Evolutionary conservation across 139 green algal genomes (phyloP).

Genomic region (Haematococcus lacustris): DNA sequence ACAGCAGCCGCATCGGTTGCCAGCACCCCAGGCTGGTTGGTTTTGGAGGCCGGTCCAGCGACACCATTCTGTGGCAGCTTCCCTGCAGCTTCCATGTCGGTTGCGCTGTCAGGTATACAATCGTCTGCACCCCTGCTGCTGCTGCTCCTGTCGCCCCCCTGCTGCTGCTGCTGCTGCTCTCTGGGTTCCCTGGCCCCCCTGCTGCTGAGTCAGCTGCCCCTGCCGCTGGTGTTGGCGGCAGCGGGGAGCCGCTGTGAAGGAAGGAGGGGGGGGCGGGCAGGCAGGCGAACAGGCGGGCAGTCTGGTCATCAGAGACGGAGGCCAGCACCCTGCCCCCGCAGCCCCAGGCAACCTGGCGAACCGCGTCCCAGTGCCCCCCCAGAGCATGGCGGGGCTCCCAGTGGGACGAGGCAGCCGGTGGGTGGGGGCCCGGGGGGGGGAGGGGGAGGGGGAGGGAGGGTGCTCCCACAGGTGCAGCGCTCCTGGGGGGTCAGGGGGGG

Average conservation of each 20-base stretch:
- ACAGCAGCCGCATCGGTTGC: too few relatives aligned
- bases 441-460: not conserved
- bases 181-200: too few relatives aligned
- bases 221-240: not conserved
- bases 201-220: constrained; percentile 3
- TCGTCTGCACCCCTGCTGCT: too few relatives aligned
- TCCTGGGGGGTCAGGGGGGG: constrained; percentile 26
- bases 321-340: constrained; percentile 57
- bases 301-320: constrained; percentile 74
- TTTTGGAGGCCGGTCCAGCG: too few relatives aligned
- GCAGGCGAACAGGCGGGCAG: constrained; percentile 54
- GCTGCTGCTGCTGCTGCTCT: too few relatives aligned
- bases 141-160: too few relatives aligned
- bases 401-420: not conserved
- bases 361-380: constrained; percentile 65
- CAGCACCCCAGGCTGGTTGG: too few relatives aligned
- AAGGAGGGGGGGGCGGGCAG: constrained; percentile 1
- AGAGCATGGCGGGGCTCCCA: constrained; percentile 67
- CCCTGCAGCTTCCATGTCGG: too few relatives aligned
- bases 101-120: too few relatives aligned
- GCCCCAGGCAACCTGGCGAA: constrained; percentile 49
- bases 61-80: too few relatives aligned
- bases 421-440: constrained; percentile 4
- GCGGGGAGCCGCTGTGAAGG: not conserved
- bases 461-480: constrained; percentile 84